Conservation (phyloP, 192 early-diverging fungal genomes). For the Globomyces pollinis-pini region DNA sequence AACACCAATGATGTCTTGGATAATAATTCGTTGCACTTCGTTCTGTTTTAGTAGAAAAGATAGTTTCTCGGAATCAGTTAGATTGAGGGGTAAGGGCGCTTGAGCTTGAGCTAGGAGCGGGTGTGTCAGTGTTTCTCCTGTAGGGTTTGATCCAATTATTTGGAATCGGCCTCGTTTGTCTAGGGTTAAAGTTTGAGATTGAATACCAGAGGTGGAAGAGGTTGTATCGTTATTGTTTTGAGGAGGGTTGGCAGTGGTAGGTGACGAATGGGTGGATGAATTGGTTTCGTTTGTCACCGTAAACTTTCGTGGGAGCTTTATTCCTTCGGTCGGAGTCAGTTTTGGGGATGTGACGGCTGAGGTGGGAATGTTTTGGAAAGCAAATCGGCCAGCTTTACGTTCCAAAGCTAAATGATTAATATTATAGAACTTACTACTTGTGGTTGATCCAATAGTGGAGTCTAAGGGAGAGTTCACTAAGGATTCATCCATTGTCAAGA, state of each 20-base stretch:
- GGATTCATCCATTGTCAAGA: constrained; percentile 11
- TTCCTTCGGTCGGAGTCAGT: not conserved
- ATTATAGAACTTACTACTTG: not conserved
- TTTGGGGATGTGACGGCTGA: not conserved
- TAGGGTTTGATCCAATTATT: constrained; percentile 7
- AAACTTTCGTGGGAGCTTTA: constrained; percentile 2
- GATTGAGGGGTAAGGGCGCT: not conserved
- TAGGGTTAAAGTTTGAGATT: not conserved
- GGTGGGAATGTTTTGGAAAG: constrained; percentile 12
- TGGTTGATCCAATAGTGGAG: constrained; percentile 13
- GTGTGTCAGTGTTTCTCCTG: not conserved
- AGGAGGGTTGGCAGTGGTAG: not conserved
- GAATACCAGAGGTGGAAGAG: not conserved
- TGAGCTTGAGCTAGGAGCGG: not conserved
- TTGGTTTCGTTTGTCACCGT: constrained; percentile 1
- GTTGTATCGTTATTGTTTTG: not conserved
- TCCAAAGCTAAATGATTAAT: constrained; percentile 11
- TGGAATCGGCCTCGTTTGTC: constrained; percentile 20
- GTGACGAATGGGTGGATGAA: not conserved
- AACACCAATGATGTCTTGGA: constrained; percentile 12
- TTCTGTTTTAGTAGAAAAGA: constrained; percentile 7
- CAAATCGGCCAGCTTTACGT: constrained; percentile 25
- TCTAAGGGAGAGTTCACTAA: constrained; percentile 10
- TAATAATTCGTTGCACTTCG: constrained; percentile 12
- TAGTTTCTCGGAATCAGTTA: not conserved